A percentile compares a stretch with the other conserved stretches of the same genome.
phyloP scores from a whole-genome alignment of 2,329 filamentous ascomycete species.

The Fusarium nurragi region DNA sequence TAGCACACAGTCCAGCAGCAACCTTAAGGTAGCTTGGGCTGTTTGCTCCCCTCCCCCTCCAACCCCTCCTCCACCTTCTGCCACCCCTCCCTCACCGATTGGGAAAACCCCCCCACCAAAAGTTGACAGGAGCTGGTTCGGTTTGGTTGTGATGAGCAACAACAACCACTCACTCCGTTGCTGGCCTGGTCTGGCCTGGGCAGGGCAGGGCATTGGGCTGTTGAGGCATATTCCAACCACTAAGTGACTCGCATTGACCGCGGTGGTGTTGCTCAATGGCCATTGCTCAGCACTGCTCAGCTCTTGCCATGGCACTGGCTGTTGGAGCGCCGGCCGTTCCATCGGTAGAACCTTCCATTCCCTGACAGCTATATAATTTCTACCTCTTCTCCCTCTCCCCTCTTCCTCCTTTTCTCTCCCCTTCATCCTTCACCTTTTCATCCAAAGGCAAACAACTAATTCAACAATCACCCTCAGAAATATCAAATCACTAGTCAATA shows the following conservation, averaged over 20 bases:
- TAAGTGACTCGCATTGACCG: constrained; percentile 3
- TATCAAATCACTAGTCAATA: constrained; percentile 59
- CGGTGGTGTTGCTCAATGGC: not conserved
- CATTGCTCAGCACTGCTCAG: constrained; percentile 5
- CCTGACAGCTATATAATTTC: constrained; percentile 25
- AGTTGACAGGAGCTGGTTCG: constrained; percentile 32
- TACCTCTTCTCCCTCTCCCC: constrained; percentile 21
- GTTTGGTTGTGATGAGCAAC: constrained; percentile 42
- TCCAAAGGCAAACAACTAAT: constrained; percentile 33
- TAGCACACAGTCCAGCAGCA: too few species aligned
- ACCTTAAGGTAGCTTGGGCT: not conserved
- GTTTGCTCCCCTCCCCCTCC: constrained; percentile 6
- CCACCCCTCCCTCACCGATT: constrained; percentile 38
- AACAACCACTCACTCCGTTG: constrained; percentile 27
- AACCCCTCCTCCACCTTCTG: constrained; percentile 27
- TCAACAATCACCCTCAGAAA: constrained; percentile 34
- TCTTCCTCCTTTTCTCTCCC: constrained; percentile 21
- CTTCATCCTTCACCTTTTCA: constrained; percentile 13
- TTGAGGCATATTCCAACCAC: constrained; percentile 44
- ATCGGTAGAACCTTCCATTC: constrained; percentile 32
- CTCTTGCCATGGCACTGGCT: constrained; percentile 16
- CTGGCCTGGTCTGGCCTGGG: constrained; percentile 6
- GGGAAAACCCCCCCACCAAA: constrained; percentile 39
- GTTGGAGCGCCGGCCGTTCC: constrained; percentile 28
- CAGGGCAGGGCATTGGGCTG: not conserved